These are phyloP conservation scores for Collybiopsis luxurians DNA, from an alignment of 768 basidiomycete genomes.

Conservation along the genomic window DNA sequence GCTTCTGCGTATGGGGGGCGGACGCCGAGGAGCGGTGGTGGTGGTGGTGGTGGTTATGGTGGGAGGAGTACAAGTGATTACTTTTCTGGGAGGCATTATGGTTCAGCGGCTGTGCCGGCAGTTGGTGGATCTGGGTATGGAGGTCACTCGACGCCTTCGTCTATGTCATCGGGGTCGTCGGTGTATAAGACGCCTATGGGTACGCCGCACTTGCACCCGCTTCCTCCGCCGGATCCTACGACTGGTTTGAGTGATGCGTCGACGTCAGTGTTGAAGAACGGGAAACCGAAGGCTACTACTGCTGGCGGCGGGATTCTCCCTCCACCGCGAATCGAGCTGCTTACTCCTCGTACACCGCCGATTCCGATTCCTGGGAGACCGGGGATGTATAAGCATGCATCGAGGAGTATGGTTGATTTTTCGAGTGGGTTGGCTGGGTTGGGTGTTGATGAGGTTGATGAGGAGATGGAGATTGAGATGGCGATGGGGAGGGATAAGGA, in stretches of 20 bases:
- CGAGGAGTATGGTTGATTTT: constrained; percentile 65
- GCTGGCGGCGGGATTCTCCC: too few relatives aligned
- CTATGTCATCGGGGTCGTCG: not conserved
- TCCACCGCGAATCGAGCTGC: not conserved
- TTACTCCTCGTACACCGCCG: not conserved
- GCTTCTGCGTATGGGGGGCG: too few relatives aligned
- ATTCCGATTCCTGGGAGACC: constrained; percentile 24
- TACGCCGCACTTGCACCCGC: constrained; percentile 14
- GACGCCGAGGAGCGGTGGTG: not conserved
- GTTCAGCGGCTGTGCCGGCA: not conserved
- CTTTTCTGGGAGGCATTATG: not conserved
- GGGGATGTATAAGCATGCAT: constrained; percentile 55
- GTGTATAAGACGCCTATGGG: too few relatives aligned
- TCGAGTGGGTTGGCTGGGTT: constrained; percentile 14
- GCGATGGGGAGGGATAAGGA: not conserved
- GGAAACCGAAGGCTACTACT: too few relatives aligned
- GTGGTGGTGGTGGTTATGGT: not conserved
- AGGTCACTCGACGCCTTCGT: not conserved
- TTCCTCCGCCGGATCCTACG: constrained; percentile 19
- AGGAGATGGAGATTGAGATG: not conserved
- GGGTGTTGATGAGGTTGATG: constrained; percentile 15
- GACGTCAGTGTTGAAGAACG: too few relatives aligned
- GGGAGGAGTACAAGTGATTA: constrained; percentile 1
- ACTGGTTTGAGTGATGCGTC: too few relatives aligned
- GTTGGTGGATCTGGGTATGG: too few relatives aligned